Conservation (phyloP, 2,329 filamentous ascomycete species). For the Aspergillus sp. region DNA sequence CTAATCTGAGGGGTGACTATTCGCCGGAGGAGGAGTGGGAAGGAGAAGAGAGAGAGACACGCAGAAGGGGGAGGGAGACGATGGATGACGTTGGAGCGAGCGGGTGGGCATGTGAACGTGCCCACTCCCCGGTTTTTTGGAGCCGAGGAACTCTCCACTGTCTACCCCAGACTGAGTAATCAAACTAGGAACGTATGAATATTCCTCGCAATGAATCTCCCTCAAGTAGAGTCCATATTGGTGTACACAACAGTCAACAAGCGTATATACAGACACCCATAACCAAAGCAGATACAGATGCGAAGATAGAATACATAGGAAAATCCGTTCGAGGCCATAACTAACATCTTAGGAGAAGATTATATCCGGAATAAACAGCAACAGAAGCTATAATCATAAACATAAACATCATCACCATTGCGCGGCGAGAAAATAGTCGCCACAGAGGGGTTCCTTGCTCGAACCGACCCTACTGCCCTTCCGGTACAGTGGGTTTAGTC, state of each 20-base stretch:
- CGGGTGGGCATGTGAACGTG: conserved; percentile 16
- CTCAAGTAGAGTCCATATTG: neutral
- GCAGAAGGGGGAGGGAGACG: neutral
- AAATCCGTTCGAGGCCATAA: no score
- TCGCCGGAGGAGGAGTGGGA: neutral
- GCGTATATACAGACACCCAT: no score
- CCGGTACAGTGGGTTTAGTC: neutral
- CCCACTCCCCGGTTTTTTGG: conserved; percentile 13
- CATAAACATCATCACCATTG: neutral
- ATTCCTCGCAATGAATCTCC: no score
- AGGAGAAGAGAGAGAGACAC: neutral
- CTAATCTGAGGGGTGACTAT: neutral
- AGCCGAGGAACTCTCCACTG: neutral
- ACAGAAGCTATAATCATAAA: neutral
- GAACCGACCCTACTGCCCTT: conserved; percentile 4
- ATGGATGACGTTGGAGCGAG: conserved; percentile 2
- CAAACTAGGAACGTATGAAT: no score
- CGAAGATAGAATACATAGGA: no score
- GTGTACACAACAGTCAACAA: neutral
- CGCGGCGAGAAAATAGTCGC: conserved; percentile 9
- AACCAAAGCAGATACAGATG: no score
- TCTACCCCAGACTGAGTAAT: neutral
- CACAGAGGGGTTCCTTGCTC: neutral
- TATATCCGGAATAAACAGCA: neutral
- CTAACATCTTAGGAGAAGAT: no score